A percentile compares a stretch with the other conserved stretches of the same genome.
These are phyloP conservation scores for Acacia concinna DNA, from an alignment of 331 rosid species.

Conservation along the genomic window DNA sequence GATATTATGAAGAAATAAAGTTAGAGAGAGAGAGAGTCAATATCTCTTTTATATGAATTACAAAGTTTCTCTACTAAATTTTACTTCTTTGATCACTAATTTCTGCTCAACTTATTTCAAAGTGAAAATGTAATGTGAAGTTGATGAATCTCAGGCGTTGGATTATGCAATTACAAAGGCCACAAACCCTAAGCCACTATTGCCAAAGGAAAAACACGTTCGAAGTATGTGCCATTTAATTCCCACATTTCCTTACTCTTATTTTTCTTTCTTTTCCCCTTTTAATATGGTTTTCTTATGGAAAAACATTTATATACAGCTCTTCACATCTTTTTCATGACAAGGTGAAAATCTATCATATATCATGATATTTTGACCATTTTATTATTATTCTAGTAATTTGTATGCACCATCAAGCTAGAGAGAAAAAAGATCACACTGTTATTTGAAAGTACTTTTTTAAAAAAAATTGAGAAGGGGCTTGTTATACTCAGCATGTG, in stretches of 20 bases:
- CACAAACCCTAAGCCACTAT: slow-evolving; percentile 58
- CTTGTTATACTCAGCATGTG: not conserved
- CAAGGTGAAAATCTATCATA: too few relatives aligned
- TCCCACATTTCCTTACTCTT: not conserved
- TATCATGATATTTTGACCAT: too few relatives aligned
- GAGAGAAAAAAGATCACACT: too few relatives aligned
- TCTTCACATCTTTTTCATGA: not conserved
- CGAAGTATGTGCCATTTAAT: slow-evolving; percentile 53
- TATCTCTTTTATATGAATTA: not conserved
- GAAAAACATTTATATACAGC: not conserved
- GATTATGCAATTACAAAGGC: slow-evolving; percentile 79
- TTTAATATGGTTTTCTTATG: not conserved
- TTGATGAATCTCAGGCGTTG: slow-evolving; percentile 54
- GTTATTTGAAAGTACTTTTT: too few relatives aligned
- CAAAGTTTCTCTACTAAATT: too few relatives aligned
- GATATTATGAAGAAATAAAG: not conserved
- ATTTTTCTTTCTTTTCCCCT: not conserved
- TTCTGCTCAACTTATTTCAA: not conserved
- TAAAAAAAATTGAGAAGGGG: too few relatives aligned
- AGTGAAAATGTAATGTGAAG: not conserved
- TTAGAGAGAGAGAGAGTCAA: too few relatives aligned
- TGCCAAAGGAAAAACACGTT: slow-evolving; percentile 86
- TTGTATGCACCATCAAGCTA: too few relatives aligned
- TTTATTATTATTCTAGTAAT: too few relatives aligned
- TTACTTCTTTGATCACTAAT: not conserved